Percentiles rank a stretch among this genome's conserved stretches.
These are phyloP conservation scores for Lentinula novae-zelandiae DNA, from an alignment of 1,284 basidiomycete species.

Conservation along the genomic window DNA sequence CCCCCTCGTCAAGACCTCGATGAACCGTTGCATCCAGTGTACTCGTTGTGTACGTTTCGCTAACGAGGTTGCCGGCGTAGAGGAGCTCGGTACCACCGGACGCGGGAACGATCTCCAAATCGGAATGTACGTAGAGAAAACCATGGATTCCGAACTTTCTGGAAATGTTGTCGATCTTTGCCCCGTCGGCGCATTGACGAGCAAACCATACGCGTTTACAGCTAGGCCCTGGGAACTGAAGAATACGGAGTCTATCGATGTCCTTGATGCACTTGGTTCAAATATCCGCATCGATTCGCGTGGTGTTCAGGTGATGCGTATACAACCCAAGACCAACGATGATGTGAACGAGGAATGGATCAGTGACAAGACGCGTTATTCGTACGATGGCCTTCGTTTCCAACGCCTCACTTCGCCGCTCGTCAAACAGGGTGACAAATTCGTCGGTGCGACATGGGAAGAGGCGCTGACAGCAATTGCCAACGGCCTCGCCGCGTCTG, in stretches of 20 bases:
- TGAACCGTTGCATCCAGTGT: slow-evolving; percentile 99
- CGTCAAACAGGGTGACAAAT: slow-evolving; percentile 89
- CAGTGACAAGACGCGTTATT: slow-evolving; percentile 97
- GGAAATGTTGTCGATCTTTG: slow-evolving; percentile 98
- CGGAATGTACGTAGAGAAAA: slow-evolving; percentile 97
- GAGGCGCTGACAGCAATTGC: slow-evolving; percentile 82
- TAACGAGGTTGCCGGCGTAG: slow-evolving; percentile 98
- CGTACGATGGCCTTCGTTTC: slow-evolving; percentile 93
- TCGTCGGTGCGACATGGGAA: slow-evolving; percentile 91
- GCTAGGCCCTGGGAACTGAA: slow-evolving; percentile 99
- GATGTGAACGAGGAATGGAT: slow-evolving; percentile 99
- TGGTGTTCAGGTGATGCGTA: slow-evolving; percentile 94
- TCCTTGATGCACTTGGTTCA: slow-evolving; percentile 96
- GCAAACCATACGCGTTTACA: slow-evolving; percentile 97
- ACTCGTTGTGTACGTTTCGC: slow-evolving; percentile 99
- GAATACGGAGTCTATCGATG: slow-evolving; percentile 96
- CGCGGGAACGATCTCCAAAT: slow-evolving; percentile 99
- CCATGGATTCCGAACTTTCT: slow-evolving; percentile 95
- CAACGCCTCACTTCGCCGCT: slow-evolving; percentile 94
- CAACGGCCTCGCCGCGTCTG: slow-evolving; percentile 75
- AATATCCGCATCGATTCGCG: slow-evolving; percentile 98
- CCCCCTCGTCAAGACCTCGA: slow-evolving; percentile 97
- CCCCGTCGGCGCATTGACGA: slow-evolving; percentile 95
- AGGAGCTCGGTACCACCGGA: slow-evolving; percentile 95
- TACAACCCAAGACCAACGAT: slow-evolving; percentile 95